A percentile compares a stretch with the other conserved stretches of the same genome.
These are phyloP conservation scores for Backusella tarrabulga DNA, from an alignment of 192 early-diverging fungal genomes.

Conservation along the genomic window DNA sequence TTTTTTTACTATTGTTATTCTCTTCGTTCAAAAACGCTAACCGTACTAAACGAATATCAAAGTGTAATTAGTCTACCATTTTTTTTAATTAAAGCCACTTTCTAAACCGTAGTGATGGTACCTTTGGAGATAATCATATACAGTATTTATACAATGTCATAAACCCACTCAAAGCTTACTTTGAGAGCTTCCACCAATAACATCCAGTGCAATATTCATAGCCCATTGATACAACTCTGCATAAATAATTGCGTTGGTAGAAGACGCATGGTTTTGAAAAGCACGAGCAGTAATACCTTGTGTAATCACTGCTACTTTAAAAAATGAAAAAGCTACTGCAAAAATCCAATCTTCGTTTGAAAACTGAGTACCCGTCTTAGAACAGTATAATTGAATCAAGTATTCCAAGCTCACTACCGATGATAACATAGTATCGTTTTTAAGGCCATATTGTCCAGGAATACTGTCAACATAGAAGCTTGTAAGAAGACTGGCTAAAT, in stretches of 20 bases:
- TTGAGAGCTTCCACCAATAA: slow-evolving; percentile 44
- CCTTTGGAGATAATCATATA: no score
- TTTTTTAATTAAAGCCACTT: no score
- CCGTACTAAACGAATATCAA: no score
- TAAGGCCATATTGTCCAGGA: slow-evolving; percentile 35
- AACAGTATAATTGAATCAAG: slow-evolving; percentile 74
- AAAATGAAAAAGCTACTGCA: slow-evolving; percentile 83
- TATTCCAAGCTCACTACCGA: slow-evolving; percentile 60
- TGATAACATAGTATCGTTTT: slow-evolving; percentile 28
- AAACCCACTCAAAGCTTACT: neutral
- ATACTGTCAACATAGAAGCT: slow-evolving; percentile 48
- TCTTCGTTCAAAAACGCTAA: no score
- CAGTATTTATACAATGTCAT: neutral
- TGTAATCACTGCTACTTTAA: slow-evolving; percentile 77
- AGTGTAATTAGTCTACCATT: no score
- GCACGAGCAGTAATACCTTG: slow-evolving; percentile 89
- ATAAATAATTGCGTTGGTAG: slow-evolving; percentile 48
- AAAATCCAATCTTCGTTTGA: slow-evolving; percentile 78
- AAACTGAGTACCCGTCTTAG: slow-evolving; percentile 51
- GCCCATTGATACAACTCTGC: slow-evolving; percentile 44
- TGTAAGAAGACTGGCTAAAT: slow-evolving; percentile 84
- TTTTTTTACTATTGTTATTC: no score
- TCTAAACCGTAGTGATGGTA: no score
- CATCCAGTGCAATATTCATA: slow-evolving; percentile 51
- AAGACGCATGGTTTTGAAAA: slow-evolving; percentile 78